phyloP scores from a whole-genome alignment of 306 rosid species.

The Nissolia schottii region DNA sequence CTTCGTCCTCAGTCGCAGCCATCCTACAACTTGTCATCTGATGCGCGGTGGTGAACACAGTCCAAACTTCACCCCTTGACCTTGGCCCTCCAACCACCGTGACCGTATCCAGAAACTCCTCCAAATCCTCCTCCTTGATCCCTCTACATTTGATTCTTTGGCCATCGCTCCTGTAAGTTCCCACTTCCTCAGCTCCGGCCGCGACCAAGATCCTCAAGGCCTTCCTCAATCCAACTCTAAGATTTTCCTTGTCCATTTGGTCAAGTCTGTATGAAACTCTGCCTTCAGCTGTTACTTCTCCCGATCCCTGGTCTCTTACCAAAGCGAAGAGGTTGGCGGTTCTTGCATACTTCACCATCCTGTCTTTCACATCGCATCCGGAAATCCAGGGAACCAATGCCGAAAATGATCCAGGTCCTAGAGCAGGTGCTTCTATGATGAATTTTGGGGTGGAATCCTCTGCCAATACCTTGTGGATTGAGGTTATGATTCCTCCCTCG shows the following conservation, averaged over 20 bases:
- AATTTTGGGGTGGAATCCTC: constrained; percentile 37
- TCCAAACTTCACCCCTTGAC: constrained; percentile 61
- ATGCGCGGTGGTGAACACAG: constrained; percentile 56
- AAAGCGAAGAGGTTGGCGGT: constrained; percentile 66
- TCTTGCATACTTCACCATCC: constrained; percentile 63
- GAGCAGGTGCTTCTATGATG: constrained; percentile 62
- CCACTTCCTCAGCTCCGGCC: constrained; percentile 92
- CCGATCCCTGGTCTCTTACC: constrained; percentile 80
- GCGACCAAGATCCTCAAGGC: constrained; percentile 74
- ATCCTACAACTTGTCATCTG: constrained; percentile 83
- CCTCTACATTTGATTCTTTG: constrained; percentile 70
- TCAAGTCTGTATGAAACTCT: constrained; percentile 47
- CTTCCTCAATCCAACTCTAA: constrained; percentile 56
- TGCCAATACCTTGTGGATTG: constrained; percentile 58
- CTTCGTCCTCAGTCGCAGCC: constrained; percentile 60
- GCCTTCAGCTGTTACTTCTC: constrained; percentile 54
- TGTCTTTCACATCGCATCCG: constrained; percentile 63
- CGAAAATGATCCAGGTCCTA: constrained; percentile 77
- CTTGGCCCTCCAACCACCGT: constrained; percentile 54
- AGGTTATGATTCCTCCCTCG: constrained; percentile 85
- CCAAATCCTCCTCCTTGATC: constrained; percentile 48
- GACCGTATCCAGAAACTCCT: constrained; percentile 68
- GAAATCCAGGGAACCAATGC: constrained; percentile 73
- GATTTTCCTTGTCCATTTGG: constrained; percentile 58
- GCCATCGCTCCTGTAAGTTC: constrained; percentile 91